A percentile compares a stretch with the other conserved stretches of the same genome.
These are phyloP conservation scores for Oemleria cerasiformis DNA, from an alignment of 306 rosid species.

Conservation along the genomic window DNA sequence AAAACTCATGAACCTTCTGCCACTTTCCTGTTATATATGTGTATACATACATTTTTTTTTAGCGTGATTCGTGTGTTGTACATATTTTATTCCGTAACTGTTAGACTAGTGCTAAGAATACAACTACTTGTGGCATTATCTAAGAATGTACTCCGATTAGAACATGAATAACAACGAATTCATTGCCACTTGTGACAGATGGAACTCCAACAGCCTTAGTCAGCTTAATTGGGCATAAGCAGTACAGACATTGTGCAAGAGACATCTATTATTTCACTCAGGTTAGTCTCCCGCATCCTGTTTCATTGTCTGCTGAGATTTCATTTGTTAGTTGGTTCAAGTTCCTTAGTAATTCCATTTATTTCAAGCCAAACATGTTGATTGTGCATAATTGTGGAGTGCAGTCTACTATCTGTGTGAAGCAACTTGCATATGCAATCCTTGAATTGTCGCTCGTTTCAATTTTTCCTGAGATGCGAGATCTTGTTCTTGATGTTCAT, in stretches of 20 bases:
- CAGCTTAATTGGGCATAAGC: slow-evolving; percentile 80
- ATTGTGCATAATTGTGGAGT: not conserved
- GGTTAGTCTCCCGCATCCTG: slow-evolving; percentile 41
- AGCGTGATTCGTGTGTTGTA: not conserved
- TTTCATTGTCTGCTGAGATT: slow-evolving; percentile 13
- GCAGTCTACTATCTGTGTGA: slow-evolving; percentile 81
- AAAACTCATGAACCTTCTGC: slow-evolving; percentile 1
- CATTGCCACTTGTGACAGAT: slow-evolving; percentile 44
- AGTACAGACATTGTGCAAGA: slow-evolving; percentile 84
- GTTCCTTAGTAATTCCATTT: slow-evolving; percentile 1
- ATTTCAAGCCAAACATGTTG: slow-evolving; percentile 21
- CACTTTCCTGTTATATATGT: not conserved
- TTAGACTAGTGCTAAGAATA: not conserved
- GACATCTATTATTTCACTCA: slow-evolving; percentile 91
- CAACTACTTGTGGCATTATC: not conserved
- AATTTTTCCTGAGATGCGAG: slow-evolving; percentile 80
- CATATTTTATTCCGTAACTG: not conserved
- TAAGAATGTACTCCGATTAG: not conserved
- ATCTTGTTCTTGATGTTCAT: slow-evolving; percentile 59
- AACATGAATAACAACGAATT: not conserved
- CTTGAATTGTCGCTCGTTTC: slow-evolving; percentile 72
- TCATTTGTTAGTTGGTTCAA: slow-evolving; percentile 2
- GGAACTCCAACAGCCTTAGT: slow-evolving; percentile 92
- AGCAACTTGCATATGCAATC: slow-evolving; percentile 77
- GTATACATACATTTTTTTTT: not conserved